A percentile compares a stretch with the other conserved stretches of the same genome.
Conservation (phyloP, 2,329 filamentous ascomycete species). For the Colletotrichum karsti region DNA sequence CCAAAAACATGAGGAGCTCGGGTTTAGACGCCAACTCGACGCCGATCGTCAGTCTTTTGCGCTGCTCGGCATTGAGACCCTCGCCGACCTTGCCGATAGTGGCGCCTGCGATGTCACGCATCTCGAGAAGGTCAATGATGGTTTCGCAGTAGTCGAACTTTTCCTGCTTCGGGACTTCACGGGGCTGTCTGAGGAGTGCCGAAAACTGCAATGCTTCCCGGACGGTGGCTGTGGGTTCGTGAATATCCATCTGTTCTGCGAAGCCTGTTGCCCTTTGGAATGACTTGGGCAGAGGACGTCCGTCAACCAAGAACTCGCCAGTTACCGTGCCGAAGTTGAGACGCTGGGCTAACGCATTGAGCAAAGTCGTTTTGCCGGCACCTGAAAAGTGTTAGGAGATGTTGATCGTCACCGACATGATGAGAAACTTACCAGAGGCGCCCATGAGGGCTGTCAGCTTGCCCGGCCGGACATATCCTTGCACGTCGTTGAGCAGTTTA, state of each 20-base stretch:
- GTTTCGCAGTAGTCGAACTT: slow-evolving; percentile 75
- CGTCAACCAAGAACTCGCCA: slow-evolving; percentile 83
- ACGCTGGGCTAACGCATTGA: slow-evolving; percentile 78
- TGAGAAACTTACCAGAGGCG: slow-evolving; percentile 47
- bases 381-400: slow-evolving; percentile 34
- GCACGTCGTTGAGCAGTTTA: slow-evolving; percentile 77
- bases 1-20: slow-evolving; percentile 70
- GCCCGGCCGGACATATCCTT: slow-evolving; percentile 86
- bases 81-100: slow-evolving; percentile 67
- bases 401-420: not conserved
- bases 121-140: slow-evolving; percentile 74
- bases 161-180: slow-evolving; percentile 63
- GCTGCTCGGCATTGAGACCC: slow-evolving; percentile 68
- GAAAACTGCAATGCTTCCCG: slow-evolving; percentile 73
- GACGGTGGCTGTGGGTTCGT: slow-evolving; percentile 72
- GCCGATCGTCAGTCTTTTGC: slow-evolving; percentile 64
- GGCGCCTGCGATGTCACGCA: slow-evolving; percentile 72
- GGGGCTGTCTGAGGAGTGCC: slow-evolving; percentile 69
- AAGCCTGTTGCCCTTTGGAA: slow-evolving; percentile 85
- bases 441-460: slow-evolving; percentile 84
- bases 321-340: slow-evolving; percentile 79
- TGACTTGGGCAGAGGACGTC: slow-evolving; percentile 73
- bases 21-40: slow-evolving; percentile 66
- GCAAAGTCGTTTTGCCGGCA: slow-evolving; percentile 76
- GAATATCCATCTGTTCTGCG: slow-evolving; percentile 71